phyloP scores from a whole-genome alignment of 192 early-diverging fungal genomes.

The Coemansia aciculifera region DNA sequence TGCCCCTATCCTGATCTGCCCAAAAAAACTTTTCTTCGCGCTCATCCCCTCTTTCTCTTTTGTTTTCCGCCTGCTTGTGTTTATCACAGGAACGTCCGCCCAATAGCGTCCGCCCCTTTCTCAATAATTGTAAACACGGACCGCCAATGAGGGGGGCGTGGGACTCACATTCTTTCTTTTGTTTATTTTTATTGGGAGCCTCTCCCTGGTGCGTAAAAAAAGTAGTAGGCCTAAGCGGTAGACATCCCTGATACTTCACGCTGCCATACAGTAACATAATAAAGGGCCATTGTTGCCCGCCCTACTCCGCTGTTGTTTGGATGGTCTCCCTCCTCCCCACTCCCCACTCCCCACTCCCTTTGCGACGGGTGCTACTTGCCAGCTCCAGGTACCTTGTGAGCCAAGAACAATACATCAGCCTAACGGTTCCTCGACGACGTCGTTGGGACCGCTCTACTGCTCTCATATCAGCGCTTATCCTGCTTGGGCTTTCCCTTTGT shows the following conservation, averaged over 20 bases:
- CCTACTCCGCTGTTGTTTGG: slow-evolving; percentile 7
- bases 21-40: neutral
- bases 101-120: neutral
- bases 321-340: neutral
- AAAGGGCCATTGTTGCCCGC: neutral
- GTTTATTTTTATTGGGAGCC: slow-evolving; percentile 5
- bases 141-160: neutral
- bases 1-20: slow-evolving; percentile 7
- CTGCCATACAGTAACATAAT: neutral
- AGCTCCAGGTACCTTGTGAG: neutral
- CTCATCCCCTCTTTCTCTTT: neutral
- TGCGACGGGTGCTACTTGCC: neutral
- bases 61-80: neutral
- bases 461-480: neutral
- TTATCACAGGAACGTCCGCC: neutral
- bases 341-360: neutral
- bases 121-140: neutral
- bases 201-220: neutral
- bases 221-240: neutral
- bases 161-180: slow-evolving; percentile 5
- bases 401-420: neutral
- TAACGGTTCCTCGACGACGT: neutral
- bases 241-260: neutral
- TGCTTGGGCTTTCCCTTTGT: neutral
- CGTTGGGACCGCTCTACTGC: slow-evolving; percentile 10